Evolutionary conservation across 2,329 filamentous ascomycete genomes (phyloP).

Genomic region (Pestalotiopsis fici): DNA sequence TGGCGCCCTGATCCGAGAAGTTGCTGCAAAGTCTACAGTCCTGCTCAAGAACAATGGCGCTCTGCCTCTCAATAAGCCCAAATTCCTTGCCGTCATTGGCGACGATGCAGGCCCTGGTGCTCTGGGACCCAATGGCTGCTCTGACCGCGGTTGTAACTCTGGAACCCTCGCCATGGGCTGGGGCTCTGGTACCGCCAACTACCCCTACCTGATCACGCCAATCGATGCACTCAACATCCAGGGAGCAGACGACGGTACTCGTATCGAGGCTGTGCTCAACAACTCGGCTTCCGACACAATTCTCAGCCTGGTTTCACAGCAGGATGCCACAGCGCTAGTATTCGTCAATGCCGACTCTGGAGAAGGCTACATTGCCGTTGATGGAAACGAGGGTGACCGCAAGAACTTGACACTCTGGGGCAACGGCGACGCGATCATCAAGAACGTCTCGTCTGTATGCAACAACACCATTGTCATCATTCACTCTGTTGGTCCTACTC

Average conservation of each 20-base stretch:
- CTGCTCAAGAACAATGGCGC: constrained; percentile 82
- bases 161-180: constrained; percentile 75
- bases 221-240: constrained; percentile 68
- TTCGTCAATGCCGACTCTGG: constrained; percentile 88
- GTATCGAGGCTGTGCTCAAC: constrained; percentile 67
- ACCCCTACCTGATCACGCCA: constrained; percentile 76
- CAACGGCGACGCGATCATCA: constrained; percentile 77
- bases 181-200: constrained; percentile 74
- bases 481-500: constrained; percentile 79
- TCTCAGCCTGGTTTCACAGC: constrained; percentile 59
- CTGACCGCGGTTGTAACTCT: constrained; percentile 62
- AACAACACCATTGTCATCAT: constrained; percentile 92
- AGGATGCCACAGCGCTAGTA: constrained; percentile 74
- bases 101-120: constrained; percentile 79
- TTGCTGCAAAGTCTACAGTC: constrained; percentile 80
- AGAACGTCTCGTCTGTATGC: constrained; percentile 75
- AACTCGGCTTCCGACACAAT: constrained; percentile 66
- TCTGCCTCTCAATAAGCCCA: constrained; percentile 78
- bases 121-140: constrained; percentile 77
- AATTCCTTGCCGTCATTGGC: constrained; percentile 76
- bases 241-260: constrained; percentile 58
- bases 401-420: constrained; percentile 92
- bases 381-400: constrained; percentile 83
- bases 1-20: constrained; percentile 69
- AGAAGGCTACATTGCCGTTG: constrained; percentile 83